Percentiles rank a stretch among this genome's conserved stretches.
Conservation (phyloP, 148 eudicot species). For the Persicaria tinctoria region DNA sequence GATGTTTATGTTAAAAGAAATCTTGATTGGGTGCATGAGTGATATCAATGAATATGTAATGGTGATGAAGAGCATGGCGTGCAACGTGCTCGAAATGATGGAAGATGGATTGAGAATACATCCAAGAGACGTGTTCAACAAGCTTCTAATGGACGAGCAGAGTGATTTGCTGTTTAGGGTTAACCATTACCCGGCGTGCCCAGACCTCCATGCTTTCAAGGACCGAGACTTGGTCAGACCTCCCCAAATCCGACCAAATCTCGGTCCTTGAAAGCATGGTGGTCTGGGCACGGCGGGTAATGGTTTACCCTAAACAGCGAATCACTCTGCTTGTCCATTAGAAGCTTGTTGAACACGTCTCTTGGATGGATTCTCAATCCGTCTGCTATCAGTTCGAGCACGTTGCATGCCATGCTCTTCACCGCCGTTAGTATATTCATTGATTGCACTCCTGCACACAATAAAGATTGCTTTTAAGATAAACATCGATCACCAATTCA, state of each 20-base stretch:
- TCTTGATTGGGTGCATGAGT: too few relatives aligned
- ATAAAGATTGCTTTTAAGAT: neutral
- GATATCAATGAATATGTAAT: too few relatives aligned
- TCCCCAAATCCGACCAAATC: conserved; percentile 46
- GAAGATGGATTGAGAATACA: too few relatives aligned
- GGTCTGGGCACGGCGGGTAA: conserved; percentile 49
- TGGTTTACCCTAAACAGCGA: conserved; percentile 48
- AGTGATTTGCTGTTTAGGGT: too few relatives aligned
- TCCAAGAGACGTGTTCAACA: too few relatives aligned
- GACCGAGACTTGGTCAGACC: too few relatives aligned
- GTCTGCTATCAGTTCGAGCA: conserved; percentile 43
- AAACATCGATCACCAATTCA: neutral
- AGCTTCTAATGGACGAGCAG: too few relatives aligned
- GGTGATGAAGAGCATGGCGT: too few relatives aligned
- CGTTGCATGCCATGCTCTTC: conserved; percentile 28
- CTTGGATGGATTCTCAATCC: conserved; percentile 30
- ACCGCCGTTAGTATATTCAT: conserved; percentile 30
- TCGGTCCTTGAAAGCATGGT: conserved; percentile 17
- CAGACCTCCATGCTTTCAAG: too few relatives aligned
- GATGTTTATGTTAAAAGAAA: too few relatives aligned
- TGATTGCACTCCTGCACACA: conserved; percentile 15
- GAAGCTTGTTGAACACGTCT: conserved; percentile 28
- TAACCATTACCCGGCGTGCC: too few relatives aligned
- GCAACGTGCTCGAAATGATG: too few relatives aligned
- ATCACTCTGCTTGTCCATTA: conserved; percentile 42